Evolutionary conservation across 2,329 filamentous ascomycete genomes (phyloP).

Genomic region (Lachnellula suecica): DNA sequence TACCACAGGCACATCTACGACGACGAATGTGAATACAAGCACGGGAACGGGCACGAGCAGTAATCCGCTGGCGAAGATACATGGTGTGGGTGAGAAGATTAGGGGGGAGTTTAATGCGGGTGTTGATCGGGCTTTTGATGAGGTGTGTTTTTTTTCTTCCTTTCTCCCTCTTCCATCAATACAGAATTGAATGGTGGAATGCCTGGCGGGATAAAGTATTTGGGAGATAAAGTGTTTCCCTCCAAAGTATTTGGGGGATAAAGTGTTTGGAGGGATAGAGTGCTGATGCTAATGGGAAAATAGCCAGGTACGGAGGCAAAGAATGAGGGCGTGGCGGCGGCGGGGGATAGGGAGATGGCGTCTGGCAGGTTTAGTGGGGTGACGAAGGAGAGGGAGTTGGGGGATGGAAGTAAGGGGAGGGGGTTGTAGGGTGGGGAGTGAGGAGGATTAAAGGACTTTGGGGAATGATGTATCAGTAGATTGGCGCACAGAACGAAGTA

Average conservation of each 20-base stretch:
- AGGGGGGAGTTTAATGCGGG: conserved; percentile 19
- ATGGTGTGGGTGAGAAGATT: conserved; percentile 21
- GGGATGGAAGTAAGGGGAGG: neutral
- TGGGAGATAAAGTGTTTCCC: neutral
- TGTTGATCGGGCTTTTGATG: conserved; percentile 17
- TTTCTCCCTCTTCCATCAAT: neutral
- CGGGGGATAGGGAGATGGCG: conserved; percentile 18
- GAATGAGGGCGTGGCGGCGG: conserved; percentile 19
- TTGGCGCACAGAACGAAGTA: neutral
- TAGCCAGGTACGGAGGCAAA: conserved; percentile 17
- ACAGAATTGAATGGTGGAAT: neutral
- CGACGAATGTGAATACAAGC: neutral
- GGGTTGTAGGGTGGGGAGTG: neutral
- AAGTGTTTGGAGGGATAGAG: too few relatives aligned
- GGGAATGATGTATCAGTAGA: too few relatives aligned
- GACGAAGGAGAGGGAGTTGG: conserved; percentile 23
- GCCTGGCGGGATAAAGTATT: neutral
- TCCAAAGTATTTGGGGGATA: too few relatives aligned
- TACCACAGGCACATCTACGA: neutral
- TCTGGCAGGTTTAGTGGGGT: conserved; percentile 16
- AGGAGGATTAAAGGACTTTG: neutral
- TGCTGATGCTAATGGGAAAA: too few relatives aligned
- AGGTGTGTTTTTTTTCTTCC: conserved; percentile 10
- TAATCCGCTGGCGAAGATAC: conserved; percentile 12
- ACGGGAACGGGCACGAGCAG: neutral